Evolutionary conservation across 345 rosid species (phyloP), one percentile per base, ranked within the genome.

Genomic region (Lepidium didymum): DNA sequence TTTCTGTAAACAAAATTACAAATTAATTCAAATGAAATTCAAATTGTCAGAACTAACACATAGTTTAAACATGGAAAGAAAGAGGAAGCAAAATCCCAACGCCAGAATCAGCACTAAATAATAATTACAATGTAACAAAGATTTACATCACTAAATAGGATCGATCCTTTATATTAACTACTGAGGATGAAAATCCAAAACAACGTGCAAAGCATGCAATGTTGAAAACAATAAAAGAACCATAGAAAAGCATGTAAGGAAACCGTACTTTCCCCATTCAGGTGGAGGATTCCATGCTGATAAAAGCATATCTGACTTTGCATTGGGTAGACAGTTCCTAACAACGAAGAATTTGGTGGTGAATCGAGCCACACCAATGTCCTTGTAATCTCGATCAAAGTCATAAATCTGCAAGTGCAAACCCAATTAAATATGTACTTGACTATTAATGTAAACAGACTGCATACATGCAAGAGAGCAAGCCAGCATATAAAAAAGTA

Each of bases 241-340:
- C 0, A 8, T n/a, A 36, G 13, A 67, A 54, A 68, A 44, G 38
- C 31, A 47, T 54, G 34, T 19, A 10, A 41, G 8, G 36, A 34
- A 41, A 36, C 52, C 76, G 2, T 91, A 94, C 99, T 89, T 94
- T 81, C 96, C 99, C 99, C 97, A 91, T 78, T 91, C 99, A 54
- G 87, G 77, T 10, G 97, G 97, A 80, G 99, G 87, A 83, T 94
- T 89, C 99, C 97, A 94, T 12, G 99, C 87, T 19, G 99, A 87
- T 74, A 94, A 74, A 72, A 94, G 91, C 90, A 79, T 94, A 77
- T 84, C 95, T 58, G 96, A 87, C 80, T 94, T 91, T 69, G 84
- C 95, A 80, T 86, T 80, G 38, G 69, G 83, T 57, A 89, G 78
- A 75, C 96, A 89, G 77, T 94, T 91, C 67, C 97, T 85, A 58